Base-by-base conservation (phyloP, 176 grass and related monocot species). In the Avena insularis region DNA sequence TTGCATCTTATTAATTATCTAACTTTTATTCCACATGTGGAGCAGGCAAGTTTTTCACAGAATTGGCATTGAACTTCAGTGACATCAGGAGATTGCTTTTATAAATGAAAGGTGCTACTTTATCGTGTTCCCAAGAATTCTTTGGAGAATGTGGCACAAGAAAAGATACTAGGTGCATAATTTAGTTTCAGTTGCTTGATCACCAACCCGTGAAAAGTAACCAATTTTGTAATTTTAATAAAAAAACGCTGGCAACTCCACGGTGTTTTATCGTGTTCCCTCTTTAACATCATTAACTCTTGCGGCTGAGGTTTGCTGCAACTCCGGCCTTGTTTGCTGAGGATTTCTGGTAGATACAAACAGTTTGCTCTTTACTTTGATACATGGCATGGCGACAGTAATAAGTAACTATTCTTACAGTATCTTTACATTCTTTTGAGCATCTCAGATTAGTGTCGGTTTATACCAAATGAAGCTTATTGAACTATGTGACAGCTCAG, bases 51-150 rank as follows among this genome's bases (percentile, higher is more conserved):
- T 96, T 99, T 86, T 82, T 99, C 70, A 90, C 85, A 13, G 89
- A 88, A 58, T 38, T 99, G 83, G 87, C 87, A 23, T 86, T 72
- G 56, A 96, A 99, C 70, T 99, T 99, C 86, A 91, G 92, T 1
- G 90, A 99, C 83, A 96, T 99, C 64, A 88, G 55, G 79, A 94
- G 97, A 86, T 79, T 99, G 69, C 80, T 94, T 6, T 73, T 96
- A 71, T 99, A 90, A 94, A 88, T 88, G 82, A 77, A 91, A 72
- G 63, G 33, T 33, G 45, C 12, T 85, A 16, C 49, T 15, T n/a
- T 59, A 72, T 61, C n/a, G 0, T 85, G 69, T 69, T 82, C 77
- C 85, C 69, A 85, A 78, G 70, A 82, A 82, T 88, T 88, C 81
- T 82, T 64, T 49, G 15, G 45, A 43, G 45, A 88, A 87, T 53